Percentiles rank a stretch among this genome's conserved stretches.
Evolutionary conservation across 2,329 filamentous ascomycete genomes (phyloP).

Genomic region (Cladophialophora exuberans): DNA sequence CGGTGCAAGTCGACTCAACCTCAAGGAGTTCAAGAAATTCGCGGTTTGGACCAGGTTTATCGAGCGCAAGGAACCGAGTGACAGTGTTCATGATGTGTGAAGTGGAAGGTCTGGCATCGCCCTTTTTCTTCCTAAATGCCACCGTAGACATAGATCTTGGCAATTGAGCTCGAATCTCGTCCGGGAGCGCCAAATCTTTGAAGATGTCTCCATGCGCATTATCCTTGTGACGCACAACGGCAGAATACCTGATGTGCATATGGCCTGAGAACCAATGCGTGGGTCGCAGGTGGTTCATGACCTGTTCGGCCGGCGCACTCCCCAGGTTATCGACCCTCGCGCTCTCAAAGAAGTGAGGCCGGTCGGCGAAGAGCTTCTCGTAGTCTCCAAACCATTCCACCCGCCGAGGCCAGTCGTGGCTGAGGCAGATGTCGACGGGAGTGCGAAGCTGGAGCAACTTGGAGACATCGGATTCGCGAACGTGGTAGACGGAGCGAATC

Average conservation of each 20-base stretch:
- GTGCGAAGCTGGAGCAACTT: slow-evolving; percentile 83
- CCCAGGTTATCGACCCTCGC: slow-evolving; percentile 76
- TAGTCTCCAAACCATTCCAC: slow-evolving; percentile 79
- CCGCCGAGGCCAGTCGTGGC: slow-evolving; percentile 90
- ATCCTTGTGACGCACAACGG: slow-evolving; percentile 55
- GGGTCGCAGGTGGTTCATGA: slow-evolving; percentile 80
- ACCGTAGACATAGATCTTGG: slow-evolving; percentile 60
- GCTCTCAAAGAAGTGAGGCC: slow-evolving; percentile 75
- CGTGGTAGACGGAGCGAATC: slow-evolving; percentile 81
- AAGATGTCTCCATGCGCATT: background rate
- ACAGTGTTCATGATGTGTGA: slow-evolving; percentile 73
- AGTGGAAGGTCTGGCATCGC: slow-evolving; percentile 67
- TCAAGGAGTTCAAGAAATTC: slow-evolving; percentile 81
- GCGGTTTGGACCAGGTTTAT: slow-evolving; percentile 82
- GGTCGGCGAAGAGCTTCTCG: slow-evolving; percentile 68
- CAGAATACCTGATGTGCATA: slow-evolving; percentile 84
- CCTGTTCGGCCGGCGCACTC: slow-evolving; percentile 74
- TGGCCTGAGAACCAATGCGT: slow-evolving; percentile 93
- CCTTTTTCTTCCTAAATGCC: slow-evolving; percentile 56
- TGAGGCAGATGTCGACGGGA: slow-evolving; percentile 90
- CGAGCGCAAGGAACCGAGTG: slow-evolving; percentile 84
- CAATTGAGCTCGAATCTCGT: slow-evolving; percentile 71
- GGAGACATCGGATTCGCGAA: slow-evolving; percentile 85
- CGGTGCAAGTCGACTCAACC: slow-evolving; percentile 52
- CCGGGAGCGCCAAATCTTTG: slow-evolving; percentile 49